phyloP scores from a whole-genome alignment of 805 yeast genomes.

The Saccharomycopsis schoenii region DNA sequence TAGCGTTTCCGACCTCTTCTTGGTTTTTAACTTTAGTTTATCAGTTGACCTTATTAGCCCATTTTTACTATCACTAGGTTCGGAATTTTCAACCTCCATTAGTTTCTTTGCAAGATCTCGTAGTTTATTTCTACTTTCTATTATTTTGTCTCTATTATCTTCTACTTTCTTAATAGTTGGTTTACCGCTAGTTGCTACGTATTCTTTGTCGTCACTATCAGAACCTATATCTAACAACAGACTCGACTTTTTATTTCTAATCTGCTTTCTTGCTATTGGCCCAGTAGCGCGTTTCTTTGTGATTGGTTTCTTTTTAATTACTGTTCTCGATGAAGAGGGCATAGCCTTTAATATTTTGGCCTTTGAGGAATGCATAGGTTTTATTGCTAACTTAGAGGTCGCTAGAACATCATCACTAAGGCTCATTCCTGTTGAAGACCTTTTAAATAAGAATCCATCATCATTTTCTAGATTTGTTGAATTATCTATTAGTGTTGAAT shows the following conservation, averaged over 20 bases:
- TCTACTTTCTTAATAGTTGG: background rate
- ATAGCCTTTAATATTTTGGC: background rate
- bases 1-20: background rate
- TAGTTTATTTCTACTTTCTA: background rate
- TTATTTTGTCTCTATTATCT: background rate
- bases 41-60: background rate
- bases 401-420: background rate
- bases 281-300: background rate
- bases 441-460: slow-evolving; percentile 13
- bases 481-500: background rate
- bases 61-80: background rate
- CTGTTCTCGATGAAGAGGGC: background rate
- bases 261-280: background rate
- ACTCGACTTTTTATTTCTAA: background rate
- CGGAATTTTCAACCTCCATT: background rate
- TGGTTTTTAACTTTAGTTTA: background rate
- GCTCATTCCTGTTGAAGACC: background rate
- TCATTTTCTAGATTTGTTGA: slow-evolving; percentile 12
- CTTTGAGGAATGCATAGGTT: background rate
- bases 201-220: slow-evolving; percentile 9
- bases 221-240: slow-evolving; percentile 12
- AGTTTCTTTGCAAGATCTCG: background rate
- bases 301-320: background rate
- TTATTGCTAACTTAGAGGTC: background rate
- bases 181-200: slow-evolving; percentile 1